Percentiles rank a stretch among this genome's conserved stretches.
Evolutionary conservation across 768 basidiomycete genomes (phyloP).

Genomic region (Amanita phalloides): DNA sequence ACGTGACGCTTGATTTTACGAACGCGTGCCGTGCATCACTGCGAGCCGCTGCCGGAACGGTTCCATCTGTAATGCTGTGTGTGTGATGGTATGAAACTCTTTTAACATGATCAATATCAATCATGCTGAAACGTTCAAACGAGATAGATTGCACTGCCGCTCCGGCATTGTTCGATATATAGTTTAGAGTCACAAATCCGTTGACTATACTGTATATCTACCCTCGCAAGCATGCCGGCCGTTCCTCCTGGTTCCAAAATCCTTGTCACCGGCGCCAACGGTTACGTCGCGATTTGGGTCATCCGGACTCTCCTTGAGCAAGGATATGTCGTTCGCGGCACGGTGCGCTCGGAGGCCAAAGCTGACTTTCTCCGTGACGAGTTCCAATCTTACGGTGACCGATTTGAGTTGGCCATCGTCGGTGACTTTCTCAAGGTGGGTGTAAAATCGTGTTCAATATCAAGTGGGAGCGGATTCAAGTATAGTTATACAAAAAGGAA

Average conservation of each 20-base stretch:
- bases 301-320: conserved; percentile 42
- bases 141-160: no score
- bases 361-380: conserved; percentile 41
- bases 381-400: conserved; percentile 43
- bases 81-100: no score
- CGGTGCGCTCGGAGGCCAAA: conserved; percentile 53
- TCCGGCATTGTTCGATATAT: background rate
- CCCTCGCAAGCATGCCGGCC: conserved; percentile 15
- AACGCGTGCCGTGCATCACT: no score
- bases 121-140: no score
- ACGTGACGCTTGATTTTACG: no score
- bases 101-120: no score
- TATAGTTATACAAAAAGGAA: conserved; percentile 21
- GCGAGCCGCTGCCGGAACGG: no score
- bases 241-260: conserved; percentile 21
- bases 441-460: no score
- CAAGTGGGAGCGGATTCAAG: background rate
- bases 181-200: no score
- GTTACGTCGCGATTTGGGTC: conserved; percentile 51
- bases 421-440: conserved; percentile 44
- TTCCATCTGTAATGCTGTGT: no score
- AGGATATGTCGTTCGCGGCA: conserved; percentile 56
- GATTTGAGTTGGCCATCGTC: conserved; percentile 58
- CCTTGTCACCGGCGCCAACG: conserved; percentile 50
- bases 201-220: no score